Evolutionary conservation across 352 stramenopile genomes (phyloP), one percentile per base, ranked within the genome.

Genomic region (Phytophthora pluvialis): DNA sequence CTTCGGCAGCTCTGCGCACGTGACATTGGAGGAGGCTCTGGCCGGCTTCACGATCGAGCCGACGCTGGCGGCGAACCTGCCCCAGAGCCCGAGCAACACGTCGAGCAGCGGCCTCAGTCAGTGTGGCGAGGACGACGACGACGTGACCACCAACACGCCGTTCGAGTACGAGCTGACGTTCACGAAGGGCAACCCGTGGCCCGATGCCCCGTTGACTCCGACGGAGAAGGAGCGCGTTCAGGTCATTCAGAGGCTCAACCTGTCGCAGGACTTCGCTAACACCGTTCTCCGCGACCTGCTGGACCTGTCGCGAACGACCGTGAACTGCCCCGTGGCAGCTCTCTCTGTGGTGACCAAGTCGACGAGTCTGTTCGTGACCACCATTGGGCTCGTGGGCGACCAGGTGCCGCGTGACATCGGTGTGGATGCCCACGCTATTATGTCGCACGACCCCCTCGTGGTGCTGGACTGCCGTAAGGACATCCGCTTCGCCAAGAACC

Each of bases 181-280:
- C 63, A 56, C 64, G 12, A 93, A 90, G 61, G 84, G 86, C 42
- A 90, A 90, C 62, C 57, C 78, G 26, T 95, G 87, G 87, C 85
- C 85, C 0, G 85, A 95, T 61, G 79, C 83, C 5, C 85, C 87
- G 1, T 65, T 87, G 39, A 88, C 85, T 10, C 6, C 36, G 11
- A 81, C 66, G 16, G 85, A 95, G 36, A 57, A 67, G 7, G 73
- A 80, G 64, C 85, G 87, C 1, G 43, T 95, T 6, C 52, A 82
- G 45, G 63, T 75, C 43, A 90, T 91, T 67, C 70, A 85, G 49
- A 69, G 72, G 18, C 70, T 95, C 48, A 90, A 92, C 59, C 74
- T 95, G 28, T 90, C 86, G 35, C 80, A 91, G 56, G 77, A 90
- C 38, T 93, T 90, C 58, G 86, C 84, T 45, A 88, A 90, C 50